A percentile compares a stretch with the other conserved stretches of the same genome.
Conservation (phyloP, 768 basidiomycete genomes). For the Tricholoma terreum region DNA sequence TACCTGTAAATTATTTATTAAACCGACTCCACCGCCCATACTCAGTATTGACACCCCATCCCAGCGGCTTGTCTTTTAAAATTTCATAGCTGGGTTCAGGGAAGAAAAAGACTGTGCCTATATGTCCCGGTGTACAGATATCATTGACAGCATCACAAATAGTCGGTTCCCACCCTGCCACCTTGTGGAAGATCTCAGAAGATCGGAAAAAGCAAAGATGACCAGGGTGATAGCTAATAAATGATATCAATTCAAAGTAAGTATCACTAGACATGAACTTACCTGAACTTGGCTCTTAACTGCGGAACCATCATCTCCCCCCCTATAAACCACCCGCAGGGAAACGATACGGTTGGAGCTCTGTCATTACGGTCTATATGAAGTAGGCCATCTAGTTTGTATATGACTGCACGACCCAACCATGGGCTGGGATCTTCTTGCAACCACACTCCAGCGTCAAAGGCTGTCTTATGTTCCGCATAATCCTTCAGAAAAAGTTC, state of each 20-base stretch:
- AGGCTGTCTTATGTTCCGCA: conserved; percentile 3
- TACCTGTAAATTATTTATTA: no score
- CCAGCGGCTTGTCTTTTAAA: not conserved
- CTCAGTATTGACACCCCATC: not conserved
- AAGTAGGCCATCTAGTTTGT: conserved; percentile 11
- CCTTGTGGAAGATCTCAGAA: conserved; percentile 6
- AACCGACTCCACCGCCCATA: not conserved
- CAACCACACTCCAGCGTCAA: no score
- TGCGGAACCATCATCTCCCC: conserved; percentile 15
- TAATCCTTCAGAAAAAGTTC: conserved; percentile 3
- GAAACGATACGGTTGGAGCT: conserved; percentile 8
- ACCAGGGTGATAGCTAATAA: conserved; percentile 10
- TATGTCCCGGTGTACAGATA: conserved; percentile 7
- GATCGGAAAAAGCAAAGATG: conserved; percentile 10
- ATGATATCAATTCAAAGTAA: no score
- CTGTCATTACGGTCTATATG: conserved; percentile 9
- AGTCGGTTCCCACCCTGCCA: no score
- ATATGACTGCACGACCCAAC: conserved; percentile 9
- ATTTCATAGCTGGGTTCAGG: conserved; percentile 3
- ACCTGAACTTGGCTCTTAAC: conserved; percentile 10
- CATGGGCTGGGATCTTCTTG: conserved; percentile 9
- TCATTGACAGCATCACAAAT: conserved; percentile 3
- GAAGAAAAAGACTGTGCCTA: conserved; percentile 11
- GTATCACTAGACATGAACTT: no score
- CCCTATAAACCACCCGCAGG: conserved; percentile 3